Conservation (phyloP, 2,329 filamentous ascomycete species). For the Didymella glomerata region DNA sequence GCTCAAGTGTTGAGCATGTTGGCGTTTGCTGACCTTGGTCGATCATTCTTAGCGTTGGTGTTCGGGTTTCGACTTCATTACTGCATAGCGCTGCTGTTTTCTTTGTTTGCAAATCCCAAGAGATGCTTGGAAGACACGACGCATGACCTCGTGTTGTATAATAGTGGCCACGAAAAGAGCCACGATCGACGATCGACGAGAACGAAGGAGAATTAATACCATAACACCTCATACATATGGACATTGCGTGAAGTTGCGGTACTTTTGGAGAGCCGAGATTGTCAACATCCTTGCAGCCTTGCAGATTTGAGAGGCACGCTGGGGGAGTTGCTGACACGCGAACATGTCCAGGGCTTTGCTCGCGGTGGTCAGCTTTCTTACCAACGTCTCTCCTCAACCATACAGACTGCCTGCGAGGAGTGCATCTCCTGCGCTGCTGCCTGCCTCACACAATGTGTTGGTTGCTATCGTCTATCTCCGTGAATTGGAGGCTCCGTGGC, state of each 20-base stretch:
- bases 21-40: slow-evolving; percentile 1
- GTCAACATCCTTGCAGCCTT: background rate
- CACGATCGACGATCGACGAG: slow-evolving; percentile 1
- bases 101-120: slow-evolving; percentile 17
- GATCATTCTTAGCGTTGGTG: slow-evolving; percentile 19
- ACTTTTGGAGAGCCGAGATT: slow-evolving; percentile 16
- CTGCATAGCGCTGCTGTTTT: slow-evolving; percentile 21
- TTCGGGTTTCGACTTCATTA: slow-evolving; percentile 22
- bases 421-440: background rate
- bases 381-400: background rate
- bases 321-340: background rate
- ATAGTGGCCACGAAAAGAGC: slow-evolving; percentile 8
- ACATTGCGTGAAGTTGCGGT: slow-evolving; percentile 4
- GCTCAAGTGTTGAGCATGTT: background rate
- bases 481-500: slow-evolving; percentile 7
- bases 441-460: background rate
- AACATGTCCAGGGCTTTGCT: background rate
- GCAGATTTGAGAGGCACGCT: background rate
- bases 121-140: slow-evolving; percentile 20
- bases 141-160: slow-evolving; percentile 23
- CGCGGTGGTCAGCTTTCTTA: too few species aligned
- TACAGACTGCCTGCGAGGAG: background rate
- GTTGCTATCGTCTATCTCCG: background rate
- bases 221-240: background rate
- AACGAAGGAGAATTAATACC: slow-evolving; percentile 6